Percentiles rank a stretch among this genome's conserved stretches.
Evolutionary conservation across 2,329 filamentous ascomycete genomes (phyloP).

Genomic region (Colletotrichum lupini): DNA sequence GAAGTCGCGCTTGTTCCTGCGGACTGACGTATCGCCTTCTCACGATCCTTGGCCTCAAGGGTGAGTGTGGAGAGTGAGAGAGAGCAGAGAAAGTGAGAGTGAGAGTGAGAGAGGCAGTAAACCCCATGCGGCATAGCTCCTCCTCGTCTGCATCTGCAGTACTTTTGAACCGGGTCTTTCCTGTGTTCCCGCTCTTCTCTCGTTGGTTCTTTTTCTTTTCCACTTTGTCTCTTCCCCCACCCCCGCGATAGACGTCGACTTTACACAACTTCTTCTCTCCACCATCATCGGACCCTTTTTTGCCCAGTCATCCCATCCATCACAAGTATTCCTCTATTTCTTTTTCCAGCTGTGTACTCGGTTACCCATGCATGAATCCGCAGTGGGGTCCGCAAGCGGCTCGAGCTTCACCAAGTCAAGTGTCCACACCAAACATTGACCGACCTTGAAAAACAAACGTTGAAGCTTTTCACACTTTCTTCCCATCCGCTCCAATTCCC

Average conservation of each 20-base stretch:
- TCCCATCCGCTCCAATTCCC: neutral
- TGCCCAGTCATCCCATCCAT: neutral
- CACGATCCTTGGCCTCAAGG: no score
- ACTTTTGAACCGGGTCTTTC: neutral
- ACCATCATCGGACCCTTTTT: neutral
- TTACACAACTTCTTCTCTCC: neutral
- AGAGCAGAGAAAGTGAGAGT: no score
- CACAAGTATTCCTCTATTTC: conserved; percentile 11
- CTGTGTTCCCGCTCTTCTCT: neutral
- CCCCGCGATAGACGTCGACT: conserved; percentile 28
- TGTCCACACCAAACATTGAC: conserved; percentile 3
- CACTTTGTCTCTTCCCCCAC: neutral
- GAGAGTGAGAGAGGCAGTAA: conserved; percentile 2
- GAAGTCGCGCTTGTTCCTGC: conserved; percentile 3
- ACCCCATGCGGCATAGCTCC: conserved; percentile 21
- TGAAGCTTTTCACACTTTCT: conserved; percentile 21
- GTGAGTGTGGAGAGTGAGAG: no score
- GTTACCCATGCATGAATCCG: conserved; percentile 8
- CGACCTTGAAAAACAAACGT: conserved; percentile 13
- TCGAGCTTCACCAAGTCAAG: conserved; percentile 31
- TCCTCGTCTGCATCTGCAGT: neutral
- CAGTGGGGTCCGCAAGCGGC: conserved; percentile 27
- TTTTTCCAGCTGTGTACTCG: neutral
- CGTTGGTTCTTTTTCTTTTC: neutral
- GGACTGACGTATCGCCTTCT: conserved; percentile 4